These are phyloP conservation scores for Dissophora ornata DNA, from an alignment of 192 early-diverging fungal species.

Conservation along the genomic window DNA sequence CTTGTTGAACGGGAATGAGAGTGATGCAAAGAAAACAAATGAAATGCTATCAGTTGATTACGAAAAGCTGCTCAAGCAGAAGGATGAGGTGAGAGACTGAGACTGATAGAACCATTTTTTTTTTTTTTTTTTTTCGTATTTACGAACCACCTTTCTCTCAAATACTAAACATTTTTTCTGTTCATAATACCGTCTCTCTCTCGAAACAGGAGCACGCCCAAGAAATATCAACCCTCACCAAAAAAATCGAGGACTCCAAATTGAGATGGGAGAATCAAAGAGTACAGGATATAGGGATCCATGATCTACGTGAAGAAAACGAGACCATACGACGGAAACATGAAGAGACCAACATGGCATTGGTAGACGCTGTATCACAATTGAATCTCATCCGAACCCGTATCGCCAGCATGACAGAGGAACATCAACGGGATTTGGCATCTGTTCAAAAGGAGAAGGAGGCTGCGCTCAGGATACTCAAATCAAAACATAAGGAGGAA, in stretches of 20 bases:
- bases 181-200: too few species aligned
- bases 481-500: slow-evolving; percentile 20
- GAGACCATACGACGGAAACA: slow-evolving; percentile 6
- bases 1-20: slow-evolving; percentile 6
- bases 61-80: slow-evolving; percentile 12
- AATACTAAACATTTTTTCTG: too few species aligned
- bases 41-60: not conserved
- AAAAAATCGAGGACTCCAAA: slow-evolving; percentile 12
- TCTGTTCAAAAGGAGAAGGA: not conserved
- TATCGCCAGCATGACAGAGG: slow-evolving; percentile 7
- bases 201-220: slow-evolving; percentile 6
- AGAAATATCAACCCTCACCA: slow-evolving; percentile 19
- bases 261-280: not conserved
- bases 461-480: not conserved
- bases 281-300: not conserved
- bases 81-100: slow-evolving; percentile 7
- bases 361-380: not conserved
- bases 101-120: not conserved
- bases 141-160: too few species aligned
- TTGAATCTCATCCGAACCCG: slow-evolving; percentile 7
- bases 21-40: not conserved
- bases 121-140: not conserved
- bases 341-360: not conserved
- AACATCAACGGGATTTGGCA: slow-evolving; percentile 27
- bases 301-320: slow-evolving; percentile 17